These are phyloP conservation scores for Silene conica DNA, from an alignment of 148 eudicot genomes.

Conservation along the genomic window DNA sequence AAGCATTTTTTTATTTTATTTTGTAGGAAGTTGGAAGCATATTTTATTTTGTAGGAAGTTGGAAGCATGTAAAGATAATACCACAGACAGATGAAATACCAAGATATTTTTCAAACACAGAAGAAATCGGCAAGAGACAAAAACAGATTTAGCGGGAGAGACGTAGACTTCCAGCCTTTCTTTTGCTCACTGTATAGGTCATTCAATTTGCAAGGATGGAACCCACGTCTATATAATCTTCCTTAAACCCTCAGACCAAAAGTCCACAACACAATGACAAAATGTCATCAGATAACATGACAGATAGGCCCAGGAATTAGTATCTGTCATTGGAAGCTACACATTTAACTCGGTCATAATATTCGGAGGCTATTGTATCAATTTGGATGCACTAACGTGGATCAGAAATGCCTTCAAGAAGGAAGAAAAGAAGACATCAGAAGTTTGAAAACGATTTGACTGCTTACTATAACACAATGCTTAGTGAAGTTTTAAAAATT, in stretches of 20 bases:
- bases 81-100: background rate
- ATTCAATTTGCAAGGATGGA: background rate
- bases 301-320: background rate
- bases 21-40: too few relatives aligned
- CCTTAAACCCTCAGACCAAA: background rate
- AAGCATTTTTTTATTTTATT: too few relatives aligned
- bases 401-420: background rate
- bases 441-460: background rate
- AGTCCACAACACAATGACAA: background rate
- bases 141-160: background rate
- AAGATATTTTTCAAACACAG: background rate
- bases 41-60: too few relatives aligned
- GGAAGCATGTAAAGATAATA: background rate
- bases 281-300: background rate
- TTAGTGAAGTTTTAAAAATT: background rate
- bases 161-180: background rate
- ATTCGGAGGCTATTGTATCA: background rate
- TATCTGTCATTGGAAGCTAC: background rate
- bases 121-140: background rate
- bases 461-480: background rate
- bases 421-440: background rate
- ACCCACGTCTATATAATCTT: background rate
- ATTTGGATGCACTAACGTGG: background rate
- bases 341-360: background rate
- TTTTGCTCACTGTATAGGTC: background rate